Base-by-base conservation (phyloP, 1,284 basidiomycete genomes). In the Cryptococcus sp. region DNA sequence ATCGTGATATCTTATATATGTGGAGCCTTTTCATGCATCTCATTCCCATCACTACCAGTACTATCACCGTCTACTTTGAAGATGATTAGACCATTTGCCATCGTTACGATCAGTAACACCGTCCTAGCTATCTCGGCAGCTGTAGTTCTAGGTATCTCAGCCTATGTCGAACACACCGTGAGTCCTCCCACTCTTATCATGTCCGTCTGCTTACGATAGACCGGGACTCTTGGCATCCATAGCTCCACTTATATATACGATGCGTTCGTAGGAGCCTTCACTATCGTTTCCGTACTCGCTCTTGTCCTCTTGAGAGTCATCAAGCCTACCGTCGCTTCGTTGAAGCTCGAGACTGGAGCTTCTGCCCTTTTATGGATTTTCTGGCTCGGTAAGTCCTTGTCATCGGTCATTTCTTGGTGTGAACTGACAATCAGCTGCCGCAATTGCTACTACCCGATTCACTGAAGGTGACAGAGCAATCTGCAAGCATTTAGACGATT, bases 81-180 rank as follows among this genome's bases (percentile, higher is more conserved):
- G n/a, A n/a, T n/a, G n/a, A n/a, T n/a, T n/a, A n/a, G n/a, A n/a
- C n/a, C n/a, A n/a, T n/a, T n/a, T n/a, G n/a, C 40, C 40, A 42
- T 19, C 40, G 21, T 16, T 19, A 42, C 34, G 11, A 42, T n/a
- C 21, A 42, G 14, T 42, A 48, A 45, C 13, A 59, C 44, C 22
- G 21, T 62, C n/a, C 43, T 65, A 19, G 24, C 60, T 14, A 50
- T 64, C 19, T 67, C 57, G 49, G 57, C 54, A 2, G 53, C 52
- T 2, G 62, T 70, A 5, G 56, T 59, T 2, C 57, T 70, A 2
- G 67, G 57, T 22, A 63, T 66, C 18, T 63, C 61, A 7, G 60
- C 57, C n/a, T 59, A 66, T 49, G 59, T 66, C 3, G 63, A 66
- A 44, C 50, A 55, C 23, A 50, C 53, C 13, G 63, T 65, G 48